These are phyloP conservation scores for Septoria petroselini DNA, from an alignment of 2,329 filamentous ascomycete species.

Conservation along the genomic window DNA sequence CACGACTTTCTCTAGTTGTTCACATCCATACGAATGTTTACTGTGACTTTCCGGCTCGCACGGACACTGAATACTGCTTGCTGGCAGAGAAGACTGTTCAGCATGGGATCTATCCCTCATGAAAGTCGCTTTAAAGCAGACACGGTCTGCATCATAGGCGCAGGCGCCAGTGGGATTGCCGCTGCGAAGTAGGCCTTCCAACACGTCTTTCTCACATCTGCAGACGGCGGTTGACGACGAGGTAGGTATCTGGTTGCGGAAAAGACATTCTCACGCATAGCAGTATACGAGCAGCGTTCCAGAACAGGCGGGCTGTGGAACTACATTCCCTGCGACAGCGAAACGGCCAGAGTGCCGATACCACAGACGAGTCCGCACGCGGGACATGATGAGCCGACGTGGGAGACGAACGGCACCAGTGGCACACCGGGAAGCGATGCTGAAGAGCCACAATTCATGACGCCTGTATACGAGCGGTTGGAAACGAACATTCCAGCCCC, in stretches of 20 bases:
- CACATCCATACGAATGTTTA: no score
- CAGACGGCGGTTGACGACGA: constrained; percentile 1
- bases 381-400: constrained; percentile 62
- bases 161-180: constrained; percentile 74
- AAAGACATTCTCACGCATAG: constrained; percentile 65
- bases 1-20: no score
- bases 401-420: constrained; percentile 34
- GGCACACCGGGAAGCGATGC: constrained; percentile 13
- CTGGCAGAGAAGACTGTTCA: not conserved
- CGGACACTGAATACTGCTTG: not conserved
- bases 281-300: constrained; percentile 77
- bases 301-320: constrained; percentile 83
- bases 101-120: constrained; percentile 22
- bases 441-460: constrained; percentile 64
- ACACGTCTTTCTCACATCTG: not conserved
- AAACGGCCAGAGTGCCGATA: constrained; percentile 48
- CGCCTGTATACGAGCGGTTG: constrained; percentile 75
- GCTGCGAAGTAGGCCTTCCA: constrained; percentile 60
- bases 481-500: constrained; percentile 76
- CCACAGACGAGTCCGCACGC: constrained; percentile 66
- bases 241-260: constrained; percentile 68
- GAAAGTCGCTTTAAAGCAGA: constrained; percentile 45
- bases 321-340: constrained; percentile 56
- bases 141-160: constrained; percentile 74
- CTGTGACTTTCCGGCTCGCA: no score